These are phyloP conservation scores for Vanrija humicola DNA, from an alignment of 1,284 basidiomycete genomes.

Conservation along the genomic window DNA sequence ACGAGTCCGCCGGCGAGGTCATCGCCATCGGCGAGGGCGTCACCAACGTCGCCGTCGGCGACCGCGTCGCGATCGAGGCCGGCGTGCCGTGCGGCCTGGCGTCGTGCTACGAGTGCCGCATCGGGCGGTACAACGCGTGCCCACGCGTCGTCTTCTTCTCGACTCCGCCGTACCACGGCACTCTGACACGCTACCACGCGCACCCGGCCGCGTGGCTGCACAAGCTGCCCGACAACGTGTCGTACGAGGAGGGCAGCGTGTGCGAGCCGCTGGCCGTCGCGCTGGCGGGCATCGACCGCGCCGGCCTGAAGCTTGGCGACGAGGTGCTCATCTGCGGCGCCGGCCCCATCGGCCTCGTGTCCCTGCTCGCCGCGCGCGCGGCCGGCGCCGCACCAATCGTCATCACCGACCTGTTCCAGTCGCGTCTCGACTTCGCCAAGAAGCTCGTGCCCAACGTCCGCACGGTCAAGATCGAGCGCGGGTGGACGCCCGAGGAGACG, in stretches of 20 bases:
- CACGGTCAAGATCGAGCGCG: constrained; percentile 45
- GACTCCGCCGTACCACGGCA: constrained; percentile 52
- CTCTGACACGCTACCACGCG: constrained; percentile 51
- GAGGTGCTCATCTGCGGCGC: constrained; percentile 49
- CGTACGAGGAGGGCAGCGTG: constrained; percentile 53
- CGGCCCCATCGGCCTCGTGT: constrained; percentile 54
- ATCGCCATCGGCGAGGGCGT: constrained; percentile 46
- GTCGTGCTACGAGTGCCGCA: constrained; percentile 41
- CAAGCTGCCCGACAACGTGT: constrained; percentile 51
- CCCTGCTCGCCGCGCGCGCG: constrained; percentile 52
- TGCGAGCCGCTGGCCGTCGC: constrained; percentile 55
- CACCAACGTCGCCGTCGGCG: constrained; percentile 42
- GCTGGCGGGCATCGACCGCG: constrained; percentile 53
- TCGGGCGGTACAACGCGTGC: constrained; percentile 45
- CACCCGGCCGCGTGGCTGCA: constrained; percentile 56
- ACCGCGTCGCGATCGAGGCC: constrained; percentile 50
- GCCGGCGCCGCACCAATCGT: constrained; percentile 55
- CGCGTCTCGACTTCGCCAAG: constrained; percentile 54
- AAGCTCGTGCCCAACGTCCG: constrained; percentile 51
- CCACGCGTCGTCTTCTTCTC: constrained; percentile 50
- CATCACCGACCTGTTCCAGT: constrained; percentile 52
- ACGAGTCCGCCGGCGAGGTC: constrained; percentile 49
- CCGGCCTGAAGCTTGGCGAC: constrained; percentile 51
- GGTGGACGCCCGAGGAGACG: constrained; percentile 33
- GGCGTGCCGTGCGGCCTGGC: constrained; percentile 41